Percentiles rank a stretch among this genome's conserved stretches.
Conservation (phyloP, 805 yeast genomes). For the Candida sonorensis region DNA sequence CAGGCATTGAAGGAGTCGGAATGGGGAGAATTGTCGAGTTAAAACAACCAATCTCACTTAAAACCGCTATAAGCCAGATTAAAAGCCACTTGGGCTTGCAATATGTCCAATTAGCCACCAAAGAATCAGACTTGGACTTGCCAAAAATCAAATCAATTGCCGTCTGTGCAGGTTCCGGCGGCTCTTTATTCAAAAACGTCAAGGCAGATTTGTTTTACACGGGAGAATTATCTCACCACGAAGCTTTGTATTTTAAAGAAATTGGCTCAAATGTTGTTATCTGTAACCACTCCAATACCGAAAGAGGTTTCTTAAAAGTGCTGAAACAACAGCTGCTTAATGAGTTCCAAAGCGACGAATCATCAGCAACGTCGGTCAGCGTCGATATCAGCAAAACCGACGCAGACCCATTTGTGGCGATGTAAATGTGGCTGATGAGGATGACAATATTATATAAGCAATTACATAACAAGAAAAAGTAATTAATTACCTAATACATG, state of each 20-base stretch:
- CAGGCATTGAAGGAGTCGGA: conserved; percentile 51
- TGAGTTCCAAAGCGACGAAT: conserved; percentile 16
- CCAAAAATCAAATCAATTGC: conserved; percentile 53
- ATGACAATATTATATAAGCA: too few species aligned
- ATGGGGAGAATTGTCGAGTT: conserved; percentile 71
- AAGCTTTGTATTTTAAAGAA: conserved; percentile 66
- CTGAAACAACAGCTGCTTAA: conserved; percentile 43
- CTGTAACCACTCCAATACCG: conserved; percentile 90
- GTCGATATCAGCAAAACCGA: conserved; percentile 52
- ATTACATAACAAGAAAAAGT: background rate
- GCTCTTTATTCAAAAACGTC: conserved; percentile 59
- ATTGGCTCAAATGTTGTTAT: conserved; percentile 63
- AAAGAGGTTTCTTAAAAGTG: conserved; percentile 67
- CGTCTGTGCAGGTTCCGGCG: conserved; percentile 94
- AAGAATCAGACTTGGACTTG: conserved; percentile 20
- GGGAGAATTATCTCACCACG: conserved; percentile 95
- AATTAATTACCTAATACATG: background rate
- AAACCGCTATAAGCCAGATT: conserved; percentile 39
- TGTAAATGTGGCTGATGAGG: conserved; percentile 2
- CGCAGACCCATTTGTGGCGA: conserved; percentile 48
- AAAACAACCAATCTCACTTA: conserved; percentile 34
- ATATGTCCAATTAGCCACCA: conserved; percentile 56
- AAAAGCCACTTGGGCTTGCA: conserved; percentile 47
- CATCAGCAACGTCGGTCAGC: conserved; percentile 29
- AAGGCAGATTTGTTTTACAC: conserved; percentile 69